Evolutionary conservation across 2,329 filamentous ascomycete species (phyloP), one percentile per base, ranked within the genome.

Genomic region (Elsinoe arachidis): DNA sequence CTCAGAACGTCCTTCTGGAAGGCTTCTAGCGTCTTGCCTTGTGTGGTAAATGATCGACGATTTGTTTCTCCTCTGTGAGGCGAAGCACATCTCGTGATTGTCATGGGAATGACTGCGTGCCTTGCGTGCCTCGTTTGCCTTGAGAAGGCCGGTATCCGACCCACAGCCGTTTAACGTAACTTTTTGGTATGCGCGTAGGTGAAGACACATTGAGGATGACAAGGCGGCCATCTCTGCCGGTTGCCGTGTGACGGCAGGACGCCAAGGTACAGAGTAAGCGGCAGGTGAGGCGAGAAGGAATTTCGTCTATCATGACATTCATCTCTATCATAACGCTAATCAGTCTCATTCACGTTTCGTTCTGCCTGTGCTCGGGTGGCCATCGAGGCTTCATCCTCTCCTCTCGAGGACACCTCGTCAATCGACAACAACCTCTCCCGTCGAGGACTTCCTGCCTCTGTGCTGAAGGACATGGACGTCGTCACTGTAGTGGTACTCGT

Each of bases 11-110:
- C 23, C 49, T 53, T 53, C 49, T 53, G 49, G 49, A 53, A 53
- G 33, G 4, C 49, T 53, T 53, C 49, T 53, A 53, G 49, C 49
- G 49, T 53, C 33, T 53, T 53, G 33, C 49, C 49, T 53, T 23
- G 26, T 52, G 26, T n/a, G 19, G 49, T 14, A 39, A 15, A 2
- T 53, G 49, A 53, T 53, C 33, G 15, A 19, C 49, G 21, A 19
- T 34, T 15, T 39, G 44, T 35, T 34, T 23, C 17, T 35, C 14
- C 19, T 37, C n/a, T 21, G 19, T 26, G 49, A 38, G 49, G 49
- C 49, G 49, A 35, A 53, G 49, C 46, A 35, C 34, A 38, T 26
- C 49, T 39, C 34, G 49, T 53, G 49, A 53, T 34, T 38, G 46
- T 51, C 30, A 34, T n/a, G 2, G 5, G 37, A 10, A 39, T 39